Evolutionary conservation across 2,329 filamentous ascomycete genomes (phyloP), one percentile per base, ranked within the genome.

Genomic region (Colletotrichum sp.): DNA sequence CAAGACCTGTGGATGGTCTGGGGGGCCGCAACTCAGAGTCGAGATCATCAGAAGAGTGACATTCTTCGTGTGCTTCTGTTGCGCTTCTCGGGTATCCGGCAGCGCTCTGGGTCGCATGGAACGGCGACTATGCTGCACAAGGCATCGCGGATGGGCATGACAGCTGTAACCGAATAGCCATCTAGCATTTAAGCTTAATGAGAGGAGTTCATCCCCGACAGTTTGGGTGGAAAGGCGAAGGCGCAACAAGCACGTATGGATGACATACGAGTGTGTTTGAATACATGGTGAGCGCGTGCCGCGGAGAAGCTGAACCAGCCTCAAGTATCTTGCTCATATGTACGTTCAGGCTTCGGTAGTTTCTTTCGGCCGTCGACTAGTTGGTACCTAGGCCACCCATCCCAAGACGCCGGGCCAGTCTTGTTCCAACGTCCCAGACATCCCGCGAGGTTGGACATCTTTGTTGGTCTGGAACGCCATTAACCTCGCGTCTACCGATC

Each of bases 161-260:
- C 48, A 44, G 57, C 13, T 36, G 63, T 39, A n/a, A 66, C 28
- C 60, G 19, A 28, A 30, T 39, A 55, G 32, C 61, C 15, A 57
- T 64, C 70, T 67, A 61, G 57, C 70, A 65, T 75, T 75, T 75
- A 75, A 75, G 73, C 73, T 75, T 75, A 75, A 73, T 36, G 27
- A 28, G 57, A 75, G 64, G 69, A 34, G 32, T 57, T 44, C 25
- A 6, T 32, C 16, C 64, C 73, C 57, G 28, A 44, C 16, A 7
- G 34, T 22, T 27, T 65, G 57, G 44, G 19, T 27, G 32, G 22
- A 19, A 74, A 22, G 25, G 13, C 39, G 48, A 25, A 7, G 22
- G 30, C 5, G 19, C 25, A n/a, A 57, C 2, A 34, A 36, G 59
- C 7, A 22, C 22, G 0, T 2, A 13, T 22, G 15, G 16, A 32